Evolutionary conservation across 805 yeast species (phyloP), one percentile per base, ranked within the genome.

Genomic region (Sugiyamaella mastotermitis): DNA sequence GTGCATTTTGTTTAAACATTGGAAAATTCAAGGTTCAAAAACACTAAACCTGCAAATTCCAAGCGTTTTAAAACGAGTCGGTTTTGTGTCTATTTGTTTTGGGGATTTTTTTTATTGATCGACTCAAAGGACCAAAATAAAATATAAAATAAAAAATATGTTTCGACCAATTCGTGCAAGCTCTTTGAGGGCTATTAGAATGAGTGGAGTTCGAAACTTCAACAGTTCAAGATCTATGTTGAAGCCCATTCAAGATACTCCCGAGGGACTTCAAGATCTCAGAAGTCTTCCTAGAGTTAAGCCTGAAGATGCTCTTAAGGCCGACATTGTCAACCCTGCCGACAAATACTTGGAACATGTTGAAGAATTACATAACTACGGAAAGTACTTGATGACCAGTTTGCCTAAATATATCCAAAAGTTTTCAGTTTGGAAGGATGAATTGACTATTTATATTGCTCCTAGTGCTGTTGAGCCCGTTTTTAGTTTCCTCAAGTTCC

Each of bases 371-470:
- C 94, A 83, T 66, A 76, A 77, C 62, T 85, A 82, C 60, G 95
- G 95, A 19, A 72, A 75, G 40, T 85, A 85, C 57, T 59, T 85
- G 48, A 80, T 81, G 72, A 71, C 84, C 6, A 74, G 83, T 46
- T 57, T 85, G 64, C 95, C 95, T 33, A 85, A 83, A 61, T 83
- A 66, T 55, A 72, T 85, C 46, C 94, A 85, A 65, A 81, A 81
- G 59, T 85, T 83, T 53, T 69, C 84, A 4, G 95, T 85, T 34
- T 85, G 94, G 95, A 85, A 85, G 62, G 94, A 85, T 57, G 95
- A 85, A 64, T 73, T 85, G 58, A 74, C 80, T 31, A 61, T 85
- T 36, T 79, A 77, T 59, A 75, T 81, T 43, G 82, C 86, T 2
- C 95, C 95, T 31, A 63, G 73, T 17, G 88, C 86, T 5, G 60